Evolutionary conservation across 306 rosid genomes (phyloP).

Genomic region (Medicago ruthenica): DNA sequence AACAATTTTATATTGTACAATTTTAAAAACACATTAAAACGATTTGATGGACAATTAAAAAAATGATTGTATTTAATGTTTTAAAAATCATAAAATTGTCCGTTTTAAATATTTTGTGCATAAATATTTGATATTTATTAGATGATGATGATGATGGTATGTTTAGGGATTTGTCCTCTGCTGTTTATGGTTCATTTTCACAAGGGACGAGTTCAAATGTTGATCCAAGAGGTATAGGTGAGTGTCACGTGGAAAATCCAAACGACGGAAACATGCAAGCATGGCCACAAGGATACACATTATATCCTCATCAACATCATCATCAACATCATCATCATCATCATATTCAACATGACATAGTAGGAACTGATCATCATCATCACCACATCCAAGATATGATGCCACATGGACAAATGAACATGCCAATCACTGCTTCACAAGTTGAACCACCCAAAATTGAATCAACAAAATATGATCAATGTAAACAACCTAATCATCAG

Average conservation of each 20-base stretch:
- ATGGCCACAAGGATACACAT: constrained; percentile 65
- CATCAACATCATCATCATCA: constrained; percentile 33
- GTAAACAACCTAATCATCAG: constrained; percentile 46
- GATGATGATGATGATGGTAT: neutral
- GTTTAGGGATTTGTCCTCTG: constrained; percentile 60
- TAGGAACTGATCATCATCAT: constrained; percentile 39
- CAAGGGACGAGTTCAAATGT: constrained; percentile 65
- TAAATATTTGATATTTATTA: neutral
- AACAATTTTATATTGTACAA: too few relatives aligned
- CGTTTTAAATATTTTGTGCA: neutral
- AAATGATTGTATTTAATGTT: too few relatives aligned
- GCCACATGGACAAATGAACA: constrained; percentile 57
- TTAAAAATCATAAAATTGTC: too few relatives aligned
- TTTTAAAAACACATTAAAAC: neutral
- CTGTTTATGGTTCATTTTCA: constrained; percentile 63
- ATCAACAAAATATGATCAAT: constrained; percentile 44
- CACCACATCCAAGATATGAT: constrained; percentile 54
- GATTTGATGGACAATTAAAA: too few relatives aligned
- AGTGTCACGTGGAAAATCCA: constrained; percentile 57
- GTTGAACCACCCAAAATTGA: constrained; percentile 54
- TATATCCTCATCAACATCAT: constrained; percentile 43
- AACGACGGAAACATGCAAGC: constrained; percentile 53
- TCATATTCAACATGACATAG: constrained; percentile 57
- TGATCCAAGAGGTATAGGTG: constrained; percentile 54
- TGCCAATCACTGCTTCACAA: constrained; percentile 59